Conservation (phyloP, 179 eudicot species). For the Beta macrorhiza region DNA sequence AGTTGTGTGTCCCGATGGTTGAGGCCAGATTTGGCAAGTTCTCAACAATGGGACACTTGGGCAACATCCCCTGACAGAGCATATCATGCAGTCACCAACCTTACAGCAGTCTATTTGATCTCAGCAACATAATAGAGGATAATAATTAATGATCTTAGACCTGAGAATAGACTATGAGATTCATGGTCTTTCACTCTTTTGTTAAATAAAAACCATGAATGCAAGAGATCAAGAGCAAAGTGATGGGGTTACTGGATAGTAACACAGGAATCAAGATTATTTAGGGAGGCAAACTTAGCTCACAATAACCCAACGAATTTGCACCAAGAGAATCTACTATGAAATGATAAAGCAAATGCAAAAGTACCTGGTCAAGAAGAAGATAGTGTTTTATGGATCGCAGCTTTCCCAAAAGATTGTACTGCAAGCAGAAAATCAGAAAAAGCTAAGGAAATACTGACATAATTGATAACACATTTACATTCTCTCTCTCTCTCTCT, state of each 20-base stretch:
- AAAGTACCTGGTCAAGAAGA: conserved; percentile 90
- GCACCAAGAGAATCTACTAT: background rate
- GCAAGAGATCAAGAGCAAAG: background rate
- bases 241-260: background rate
- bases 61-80: background rate
- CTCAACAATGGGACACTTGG: background rate
- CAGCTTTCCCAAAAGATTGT: conserved; percentile 89
- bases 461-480: conserved; percentile 6
- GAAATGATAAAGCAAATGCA: conserved; percentile 1
- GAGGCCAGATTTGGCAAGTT: background rate
- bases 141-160: background rate
- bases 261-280: conserved; percentile 4
- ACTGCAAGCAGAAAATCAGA: conserved; percentile 42
- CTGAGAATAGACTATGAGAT: background rate
- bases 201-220: background rate
- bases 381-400: conserved; percentile 92
- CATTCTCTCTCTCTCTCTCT: background rate
- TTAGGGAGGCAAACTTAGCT: background rate
- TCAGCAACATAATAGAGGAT: background rate
- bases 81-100: background rate
- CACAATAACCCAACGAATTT: background rate
- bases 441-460: conserved; percentile 13
- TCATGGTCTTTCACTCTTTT: background rate
- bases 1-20: background rate
- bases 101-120: background rate